Evolutionary conservation across 306 rosid species (phyloP).

Genomic region (Macrotyloma uniflorum): DNA sequence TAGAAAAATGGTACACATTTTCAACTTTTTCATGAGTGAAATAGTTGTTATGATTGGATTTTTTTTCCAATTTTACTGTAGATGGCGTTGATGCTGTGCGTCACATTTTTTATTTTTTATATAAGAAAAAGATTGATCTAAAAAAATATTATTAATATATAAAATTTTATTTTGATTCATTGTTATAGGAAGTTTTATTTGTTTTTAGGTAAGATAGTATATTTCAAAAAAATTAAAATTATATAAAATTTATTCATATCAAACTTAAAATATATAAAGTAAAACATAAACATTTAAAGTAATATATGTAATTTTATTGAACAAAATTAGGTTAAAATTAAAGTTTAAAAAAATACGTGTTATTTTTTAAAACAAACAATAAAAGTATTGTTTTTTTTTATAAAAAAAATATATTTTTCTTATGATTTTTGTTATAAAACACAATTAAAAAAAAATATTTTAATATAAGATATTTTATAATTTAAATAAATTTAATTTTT

Average conservation of each 20-base stretch:
- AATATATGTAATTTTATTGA: not conserved
- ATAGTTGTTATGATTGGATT: not conserved
- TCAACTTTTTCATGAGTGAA: not conserved
- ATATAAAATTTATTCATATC: too few species aligned
- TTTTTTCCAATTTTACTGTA: not conserved
- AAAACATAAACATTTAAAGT: too few species aligned
- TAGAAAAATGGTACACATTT: not conserved
- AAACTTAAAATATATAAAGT: not conserved
- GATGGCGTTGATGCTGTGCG: conserved; percentile 2
- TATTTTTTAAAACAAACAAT: too few species aligned
- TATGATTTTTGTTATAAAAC: too few species aligned
- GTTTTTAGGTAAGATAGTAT: not conserved
- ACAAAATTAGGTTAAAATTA: not conserved
- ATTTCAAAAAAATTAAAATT: not conserved
- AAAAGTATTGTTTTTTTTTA: too few species aligned
- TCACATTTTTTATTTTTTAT: not conserved
- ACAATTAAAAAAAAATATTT: too few species aligned
- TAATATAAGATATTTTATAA: too few species aligned
- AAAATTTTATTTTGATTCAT: not conserved
- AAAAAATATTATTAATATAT: not conserved
- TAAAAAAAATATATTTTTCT: too few species aligned
- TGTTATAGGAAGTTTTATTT: not conserved
- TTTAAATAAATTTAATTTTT: too few species aligned
- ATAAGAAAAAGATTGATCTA: not conserved
- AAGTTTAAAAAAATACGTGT: too few species aligned